Evolutionary conservation across 495 filamentous ascomycete genomes (phyloP).

Genomic region (Lasiosphaeria hispida): DNA sequence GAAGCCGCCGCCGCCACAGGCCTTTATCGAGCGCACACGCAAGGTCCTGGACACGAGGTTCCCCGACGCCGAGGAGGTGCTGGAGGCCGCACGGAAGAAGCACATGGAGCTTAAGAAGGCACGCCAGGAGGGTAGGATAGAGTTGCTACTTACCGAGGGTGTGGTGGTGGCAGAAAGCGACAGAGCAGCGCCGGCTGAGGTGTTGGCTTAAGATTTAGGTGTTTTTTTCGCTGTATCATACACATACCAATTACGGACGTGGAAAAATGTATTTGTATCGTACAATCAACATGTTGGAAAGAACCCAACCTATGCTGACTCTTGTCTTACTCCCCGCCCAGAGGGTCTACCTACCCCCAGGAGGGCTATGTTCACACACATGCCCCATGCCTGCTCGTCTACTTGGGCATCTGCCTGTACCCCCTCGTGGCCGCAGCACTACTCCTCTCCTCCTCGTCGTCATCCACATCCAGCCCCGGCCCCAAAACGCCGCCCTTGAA

Average conservation of each 20-base stretch:
- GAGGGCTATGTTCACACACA: background rate
- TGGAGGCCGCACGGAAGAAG: conserved; percentile 37
- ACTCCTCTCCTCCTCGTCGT: conserved; percentile 31
- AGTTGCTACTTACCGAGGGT: conserved; percentile 16
- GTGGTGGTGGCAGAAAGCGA: conserved; percentile 11
- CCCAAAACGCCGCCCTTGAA: conserved; percentile 44
- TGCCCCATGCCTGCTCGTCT: background rate
- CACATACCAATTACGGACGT: conserved; percentile 23
- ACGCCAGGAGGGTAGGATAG: conserved; percentile 37
- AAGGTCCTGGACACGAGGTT: conserved; percentile 38
- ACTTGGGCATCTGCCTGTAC: conserved; percentile 43
- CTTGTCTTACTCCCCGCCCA: background rate
- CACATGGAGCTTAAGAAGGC: conserved; percentile 45
- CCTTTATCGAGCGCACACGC: conserved; percentile 38
- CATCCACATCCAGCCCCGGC: conserved; percentile 30
- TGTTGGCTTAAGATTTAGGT: conserved; percentile 8
- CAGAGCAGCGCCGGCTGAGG: conserved; percentile 10
- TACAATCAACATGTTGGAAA: conserved; percentile 10
- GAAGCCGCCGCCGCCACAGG: conserved; percentile 72
- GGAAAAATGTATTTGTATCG: conserved; percentile 19
- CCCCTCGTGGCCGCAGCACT: conserved; percentile 31
- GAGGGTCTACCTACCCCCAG: background rate
- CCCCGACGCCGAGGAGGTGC: conserved; percentile 33
- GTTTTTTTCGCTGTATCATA: conserved; percentile 16
- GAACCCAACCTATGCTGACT: background rate